A percentile compares a stretch with the other conserved stretches of the same genome.
Evolutionary conservation across 2,329 filamentous ascomycete species (phyloP).

Genomic region (Ophiostoma novo-ulmi): DNA sequence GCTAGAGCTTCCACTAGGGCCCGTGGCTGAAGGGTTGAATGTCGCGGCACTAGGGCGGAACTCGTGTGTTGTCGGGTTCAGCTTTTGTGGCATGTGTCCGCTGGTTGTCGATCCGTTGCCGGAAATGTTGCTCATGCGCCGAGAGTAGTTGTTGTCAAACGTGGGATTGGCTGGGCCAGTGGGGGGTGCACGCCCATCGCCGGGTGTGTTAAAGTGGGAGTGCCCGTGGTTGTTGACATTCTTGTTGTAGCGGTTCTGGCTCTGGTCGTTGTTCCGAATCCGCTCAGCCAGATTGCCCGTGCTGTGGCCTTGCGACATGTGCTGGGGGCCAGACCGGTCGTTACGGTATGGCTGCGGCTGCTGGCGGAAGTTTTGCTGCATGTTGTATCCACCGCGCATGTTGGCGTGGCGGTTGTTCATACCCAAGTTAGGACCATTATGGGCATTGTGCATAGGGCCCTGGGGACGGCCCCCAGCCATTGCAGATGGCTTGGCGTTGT

Average conservation of each 20-base stretch:
- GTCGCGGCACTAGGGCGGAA: slow-evolving; percentile 80
- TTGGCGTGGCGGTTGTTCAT: slow-evolving; percentile 43
- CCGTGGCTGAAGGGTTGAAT: slow-evolving; percentile 65
- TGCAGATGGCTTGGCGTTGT: not conserved
- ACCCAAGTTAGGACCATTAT: slow-evolving; percentile 27
- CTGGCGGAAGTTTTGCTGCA: slow-evolving; percentile 44
- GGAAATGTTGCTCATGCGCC: slow-evolving; percentile 48
- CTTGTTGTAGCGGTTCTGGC: slow-evolving; percentile 33
- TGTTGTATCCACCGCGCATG: slow-evolving; percentile 45
- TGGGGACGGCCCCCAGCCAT: slow-evolving; percentile 1
- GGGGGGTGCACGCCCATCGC: slow-evolving; percentile 66
- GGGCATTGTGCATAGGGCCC: slow-evolving; percentile 17
- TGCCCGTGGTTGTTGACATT: slow-evolving; percentile 32
- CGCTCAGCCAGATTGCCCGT: slow-evolving; percentile 47
- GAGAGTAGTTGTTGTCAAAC: slow-evolving; percentile 48
- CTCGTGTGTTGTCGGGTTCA: slow-evolving; percentile 65
- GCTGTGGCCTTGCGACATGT: slow-evolving; percentile 39
- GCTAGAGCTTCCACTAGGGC: slow-evolving; percentile 65
- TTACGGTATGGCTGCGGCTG: slow-evolving; percentile 46
- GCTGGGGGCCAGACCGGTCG: slow-evolving; percentile 43
- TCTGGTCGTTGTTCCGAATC: slow-evolving; percentile 48
- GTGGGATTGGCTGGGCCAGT: slow-evolving; percentile 61
- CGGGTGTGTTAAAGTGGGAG: slow-evolving; percentile 47
- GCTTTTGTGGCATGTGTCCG: slow-evolving; percentile 49
- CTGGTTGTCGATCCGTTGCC: slow-evolving; percentile 31